phyloP scores from a whole-genome alignment of 2,329 filamentous ascomycete genomes.

The Neoarthrinium moseri region DNA sequence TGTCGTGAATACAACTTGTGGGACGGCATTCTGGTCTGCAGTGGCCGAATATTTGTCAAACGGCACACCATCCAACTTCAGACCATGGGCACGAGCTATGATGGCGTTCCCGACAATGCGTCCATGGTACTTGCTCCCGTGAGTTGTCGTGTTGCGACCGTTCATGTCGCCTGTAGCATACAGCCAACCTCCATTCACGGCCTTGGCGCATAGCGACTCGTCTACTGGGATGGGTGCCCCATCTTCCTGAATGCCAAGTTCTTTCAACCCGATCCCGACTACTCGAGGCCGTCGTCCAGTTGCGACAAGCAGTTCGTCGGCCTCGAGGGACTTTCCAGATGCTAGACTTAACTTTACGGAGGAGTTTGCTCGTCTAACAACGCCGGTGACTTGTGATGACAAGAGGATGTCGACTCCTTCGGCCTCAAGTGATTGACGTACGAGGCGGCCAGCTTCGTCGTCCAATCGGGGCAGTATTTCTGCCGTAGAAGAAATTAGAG shows the following conservation, averaged over 20 bases:
- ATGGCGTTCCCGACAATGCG: conserved; percentile 3
- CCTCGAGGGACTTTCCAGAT: not conserved
- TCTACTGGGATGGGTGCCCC: not conserved
- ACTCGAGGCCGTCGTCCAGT: not conserved
- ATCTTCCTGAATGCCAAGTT: not conserved
- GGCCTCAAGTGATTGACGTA: not conserved
- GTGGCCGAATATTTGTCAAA: not conserved
- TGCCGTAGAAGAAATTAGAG: not conserved
- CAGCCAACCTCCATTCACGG: not conserved
- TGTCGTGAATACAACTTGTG: not conserved
- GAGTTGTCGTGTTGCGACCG: not conserved
- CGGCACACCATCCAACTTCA: not conserved
- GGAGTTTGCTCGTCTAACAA: not conserved
- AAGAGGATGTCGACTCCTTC: not conserved
- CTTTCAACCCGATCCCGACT: not conserved
- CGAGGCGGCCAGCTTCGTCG: not conserved
- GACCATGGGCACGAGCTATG: conserved; percentile 13
- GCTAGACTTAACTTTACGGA: no score
- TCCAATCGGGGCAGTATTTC: not conserved
- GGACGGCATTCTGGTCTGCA: not conserved
- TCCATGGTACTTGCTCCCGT: conserved; percentile 2
- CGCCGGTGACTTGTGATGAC: not conserved
- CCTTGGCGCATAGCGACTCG: not conserved
- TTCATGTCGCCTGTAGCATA: conserved; percentile 5
- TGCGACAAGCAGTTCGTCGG: conserved; percentile 1